phyloP scores from a whole-genome alignment of 1,139 yeast species.

The Suhomyces bribrorum region DNA sequence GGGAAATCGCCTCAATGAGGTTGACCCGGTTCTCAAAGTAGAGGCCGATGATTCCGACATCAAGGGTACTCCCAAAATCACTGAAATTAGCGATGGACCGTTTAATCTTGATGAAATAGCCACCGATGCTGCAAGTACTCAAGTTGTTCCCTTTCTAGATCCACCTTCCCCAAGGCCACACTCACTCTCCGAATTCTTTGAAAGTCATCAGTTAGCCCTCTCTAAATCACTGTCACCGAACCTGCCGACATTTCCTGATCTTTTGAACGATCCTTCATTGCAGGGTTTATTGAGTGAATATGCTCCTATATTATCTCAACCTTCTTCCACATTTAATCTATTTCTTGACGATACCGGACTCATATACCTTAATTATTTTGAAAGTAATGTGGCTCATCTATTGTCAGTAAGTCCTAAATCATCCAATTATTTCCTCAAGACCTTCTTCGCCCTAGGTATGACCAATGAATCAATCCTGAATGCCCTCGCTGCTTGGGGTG shows the following conservation, averaged over 20 bases:
- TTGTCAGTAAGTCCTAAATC: constrained; percentile 31
- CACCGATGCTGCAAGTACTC: not conserved
- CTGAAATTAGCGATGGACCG: not conserved
- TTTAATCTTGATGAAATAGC: not conserved
- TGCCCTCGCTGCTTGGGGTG: constrained; percentile 54
- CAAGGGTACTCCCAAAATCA: constrained; percentile 1
- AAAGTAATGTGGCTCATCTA: constrained; percentile 14
- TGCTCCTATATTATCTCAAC: constrained; percentile 10
- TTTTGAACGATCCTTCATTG: constrained; percentile 4
- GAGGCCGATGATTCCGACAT: not conserved
- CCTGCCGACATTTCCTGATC: constrained; percentile 7
- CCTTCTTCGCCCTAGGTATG: constrained; percentile 43
- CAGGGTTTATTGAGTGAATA: constrained; percentile 6
- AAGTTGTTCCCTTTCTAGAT: not conserved
- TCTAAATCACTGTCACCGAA: constrained; percentile 2
- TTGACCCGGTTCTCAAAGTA: not conserved
- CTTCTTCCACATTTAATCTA: constrained; percentile 14
- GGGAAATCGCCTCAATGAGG: constrained; percentile 4
- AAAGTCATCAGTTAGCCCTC: not conserved
- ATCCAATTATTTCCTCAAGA: constrained; percentile 46
- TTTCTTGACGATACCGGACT: constrained; percentile 15
- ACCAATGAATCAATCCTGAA: constrained; percentile 41
- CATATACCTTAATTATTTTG: constrained; percentile 14
- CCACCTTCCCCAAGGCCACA: not conserved
- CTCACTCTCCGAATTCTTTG: not conserved